Percentiles rank a stretch among this genome's conserved stretches.
Conservation (phyloP, 305 asterid genomes). For the Ajuga reptans region DNA sequence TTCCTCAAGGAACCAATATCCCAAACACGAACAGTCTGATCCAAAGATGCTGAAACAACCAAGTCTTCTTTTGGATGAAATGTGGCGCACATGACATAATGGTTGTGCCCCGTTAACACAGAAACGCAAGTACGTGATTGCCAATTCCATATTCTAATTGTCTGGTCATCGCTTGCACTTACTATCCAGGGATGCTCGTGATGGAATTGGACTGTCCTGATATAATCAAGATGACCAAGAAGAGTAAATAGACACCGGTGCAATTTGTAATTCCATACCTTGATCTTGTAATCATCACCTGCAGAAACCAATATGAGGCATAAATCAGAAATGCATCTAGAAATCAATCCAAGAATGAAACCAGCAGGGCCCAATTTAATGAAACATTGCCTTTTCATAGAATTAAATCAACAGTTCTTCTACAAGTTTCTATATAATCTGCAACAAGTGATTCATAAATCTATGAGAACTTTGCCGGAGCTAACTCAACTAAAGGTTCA, state of each 20-base stretch:
- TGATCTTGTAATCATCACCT: constrained; percentile 98
- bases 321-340: background rate
- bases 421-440: background rate
- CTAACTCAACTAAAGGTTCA: background rate
- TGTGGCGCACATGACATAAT: constrained; percentile 94
- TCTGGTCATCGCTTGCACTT: constrained; percentile 97
- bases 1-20: constrained; percentile 89
- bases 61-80: constrained; percentile 95
- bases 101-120: constrained; percentile 95
- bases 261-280: constrained; percentile 93
- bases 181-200: constrained; percentile 96
- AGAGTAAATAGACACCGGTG: constrained; percentile 87
- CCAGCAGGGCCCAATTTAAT: background rate
- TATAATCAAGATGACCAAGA: constrained; percentile 95
- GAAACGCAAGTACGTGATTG: constrained; percentile 94
- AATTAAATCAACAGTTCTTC: background rate
- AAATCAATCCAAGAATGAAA: background rate
- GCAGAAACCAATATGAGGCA: constrained; percentile 23
- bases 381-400: background rate
- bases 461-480: background rate
- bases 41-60: constrained; percentile 95
- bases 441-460: background rate
- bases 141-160: constrained; percentile 98
- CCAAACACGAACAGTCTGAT: constrained; percentile 98
- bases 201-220: constrained; percentile 94